Evolutionary conservation across 345 rosid genomes (phyloP).

Genomic region (Noccaea caerulescens): DNA sequence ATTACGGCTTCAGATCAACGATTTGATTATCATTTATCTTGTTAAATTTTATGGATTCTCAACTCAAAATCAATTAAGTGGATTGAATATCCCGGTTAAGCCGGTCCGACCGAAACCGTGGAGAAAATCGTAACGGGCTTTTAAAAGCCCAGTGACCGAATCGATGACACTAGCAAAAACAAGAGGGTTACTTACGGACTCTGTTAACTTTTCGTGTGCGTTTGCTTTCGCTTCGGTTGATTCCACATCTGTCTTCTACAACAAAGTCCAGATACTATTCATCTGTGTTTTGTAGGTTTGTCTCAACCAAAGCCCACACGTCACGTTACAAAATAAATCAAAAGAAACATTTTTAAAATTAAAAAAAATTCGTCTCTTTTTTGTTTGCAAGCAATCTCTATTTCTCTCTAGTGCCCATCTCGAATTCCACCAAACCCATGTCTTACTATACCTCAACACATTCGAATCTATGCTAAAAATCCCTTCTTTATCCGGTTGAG

Average conservation of each 20-base stretch:
- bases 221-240: neutral
- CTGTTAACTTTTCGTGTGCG: conserved; percentile 2
- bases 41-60: no score
- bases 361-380: neutral
- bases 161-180: neutral
- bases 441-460: conserved; percentile 7
- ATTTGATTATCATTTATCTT: neutral
- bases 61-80: no score
- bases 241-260: conserved; percentile 8
- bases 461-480: conserved; percentile 41
- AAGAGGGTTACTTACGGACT: neutral
- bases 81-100: neutral
- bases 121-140: conserved; percentile 13
- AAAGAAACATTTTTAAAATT: neutral
- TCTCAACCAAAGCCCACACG: conserved; percentile 45
- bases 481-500: conserved; percentile 24
- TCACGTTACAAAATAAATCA: conserved; percentile 26
- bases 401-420: conserved; percentile 23
- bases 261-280: conserved; percentile 24
- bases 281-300: conserved; percentile 20
- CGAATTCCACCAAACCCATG: conserved; percentile 33
- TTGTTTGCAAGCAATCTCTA: conserved; percentile 13
- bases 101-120: neutral
- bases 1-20: neutral
- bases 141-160: conserved; percentile 22